Conservation (phyloP, 768 basidiomycete genomes). For the Lactarius evosmus region DNA sequence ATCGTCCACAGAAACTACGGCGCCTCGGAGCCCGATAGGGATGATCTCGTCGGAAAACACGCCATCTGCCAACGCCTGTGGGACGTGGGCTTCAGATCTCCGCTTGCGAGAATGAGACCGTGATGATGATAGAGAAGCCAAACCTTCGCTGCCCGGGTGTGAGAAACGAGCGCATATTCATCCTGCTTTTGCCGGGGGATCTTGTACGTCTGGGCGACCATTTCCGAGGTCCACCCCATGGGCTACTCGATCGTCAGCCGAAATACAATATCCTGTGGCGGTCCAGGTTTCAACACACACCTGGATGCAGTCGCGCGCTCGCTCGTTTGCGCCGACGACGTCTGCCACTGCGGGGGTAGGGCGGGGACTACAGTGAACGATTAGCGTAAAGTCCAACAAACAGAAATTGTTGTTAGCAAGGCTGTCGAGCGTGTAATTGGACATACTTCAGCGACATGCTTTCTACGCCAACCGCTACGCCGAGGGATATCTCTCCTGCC, state of each 20-base stretch:
- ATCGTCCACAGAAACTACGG: slow-evolving; percentile 70
- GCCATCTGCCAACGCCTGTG: slow-evolving; percentile 62
- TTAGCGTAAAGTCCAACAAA: slow-evolving; percentile 18
- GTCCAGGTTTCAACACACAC: slow-evolving; percentile 35
- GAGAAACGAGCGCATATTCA: slow-evolving; percentile 84
- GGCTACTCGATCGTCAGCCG: slow-evolving; percentile 45
- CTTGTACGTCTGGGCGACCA: slow-evolving; percentile 79
- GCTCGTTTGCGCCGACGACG: slow-evolving; percentile 51
- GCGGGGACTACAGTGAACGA: slow-evolving; percentile 50
- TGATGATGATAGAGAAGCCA: slow-evolving; percentile 7
- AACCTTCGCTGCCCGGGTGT: slow-evolving; percentile 72
- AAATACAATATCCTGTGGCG: not conserved
- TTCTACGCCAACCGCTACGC: slow-evolving; percentile 79
- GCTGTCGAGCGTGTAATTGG: slow-evolving; percentile 31
- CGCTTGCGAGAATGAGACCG: slow-evolving; percentile 1
- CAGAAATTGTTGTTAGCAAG: not conserved
- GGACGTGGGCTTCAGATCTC: not conserved
- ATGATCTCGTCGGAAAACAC: slow-evolving; percentile 87
- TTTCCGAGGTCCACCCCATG: slow-evolving; percentile 95
- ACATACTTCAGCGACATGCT: slow-evolving; percentile 77
- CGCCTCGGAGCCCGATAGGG: slow-evolving; percentile 73
- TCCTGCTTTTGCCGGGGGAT: slow-evolving; percentile 82
- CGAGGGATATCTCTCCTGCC: slow-evolving; percentile 78
- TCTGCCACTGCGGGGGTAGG: slow-evolving; percentile 68
- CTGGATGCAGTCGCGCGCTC: slow-evolving; percentile 76